A percentile compares a stretch with the other conserved stretches of the same genome.
Evolutionary conservation across 225 moss, liverwort and hornwort genomes (phyloP).

Genomic region (Pseudoscleropodium purum): DNA sequence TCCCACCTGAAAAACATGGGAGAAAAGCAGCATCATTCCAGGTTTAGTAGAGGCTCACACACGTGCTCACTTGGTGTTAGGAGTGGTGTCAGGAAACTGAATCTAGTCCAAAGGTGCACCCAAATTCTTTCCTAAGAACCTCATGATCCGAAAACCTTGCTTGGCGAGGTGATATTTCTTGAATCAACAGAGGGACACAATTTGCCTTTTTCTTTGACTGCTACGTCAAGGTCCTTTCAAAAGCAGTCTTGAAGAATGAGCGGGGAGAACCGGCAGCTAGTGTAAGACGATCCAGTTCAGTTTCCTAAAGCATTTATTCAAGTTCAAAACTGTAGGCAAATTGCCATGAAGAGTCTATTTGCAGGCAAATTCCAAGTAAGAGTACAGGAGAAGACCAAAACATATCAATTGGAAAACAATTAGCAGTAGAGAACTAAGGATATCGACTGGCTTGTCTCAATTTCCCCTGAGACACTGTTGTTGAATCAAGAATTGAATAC

Average conservation of each 20-base stretch:
- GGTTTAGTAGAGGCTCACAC: neutral
- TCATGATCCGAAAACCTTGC: neutral
- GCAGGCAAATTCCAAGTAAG: neutral
- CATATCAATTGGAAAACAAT: neutral
- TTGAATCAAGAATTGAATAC: neutral
- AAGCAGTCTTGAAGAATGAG: neutral
- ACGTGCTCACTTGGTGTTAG: neutral
- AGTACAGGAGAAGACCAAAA: neutral
- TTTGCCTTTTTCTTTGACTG: neutral
- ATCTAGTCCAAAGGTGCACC: neutral
- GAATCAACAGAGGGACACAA: neutral
- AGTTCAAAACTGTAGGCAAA: neutral
- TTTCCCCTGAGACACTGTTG: neutral
- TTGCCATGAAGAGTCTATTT: neutral
- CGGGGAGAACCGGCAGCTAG: neutral
- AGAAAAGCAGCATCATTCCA: neutral
- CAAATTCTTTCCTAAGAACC: neutral
- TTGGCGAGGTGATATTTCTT: neutral
- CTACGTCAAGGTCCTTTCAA: neutral
- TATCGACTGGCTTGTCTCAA: neutral
- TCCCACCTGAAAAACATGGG: conserved; percentile 37
- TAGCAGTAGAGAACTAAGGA: neutral
- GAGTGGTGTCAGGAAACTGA: neutral
- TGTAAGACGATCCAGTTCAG: neutral
- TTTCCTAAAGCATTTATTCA: neutral